Conservation (phyloP, 2,329 filamentous ascomycete species). For the Apiospora pterosperma region DNA sequence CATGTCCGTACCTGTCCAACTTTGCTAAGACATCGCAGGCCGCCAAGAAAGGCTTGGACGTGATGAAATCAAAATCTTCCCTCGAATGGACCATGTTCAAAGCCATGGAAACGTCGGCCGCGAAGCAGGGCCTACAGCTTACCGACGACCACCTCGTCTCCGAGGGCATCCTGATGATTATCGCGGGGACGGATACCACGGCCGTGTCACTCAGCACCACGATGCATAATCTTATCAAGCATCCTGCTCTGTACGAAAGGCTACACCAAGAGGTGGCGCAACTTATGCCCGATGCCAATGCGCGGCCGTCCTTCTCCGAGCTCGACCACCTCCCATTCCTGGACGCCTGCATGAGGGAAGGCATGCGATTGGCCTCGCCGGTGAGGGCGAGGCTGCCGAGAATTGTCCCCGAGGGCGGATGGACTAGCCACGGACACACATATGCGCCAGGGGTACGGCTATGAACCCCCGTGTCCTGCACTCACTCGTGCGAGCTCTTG, state of each 20-base stretch:
- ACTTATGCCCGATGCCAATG: background rate
- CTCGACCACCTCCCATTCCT: background rate
- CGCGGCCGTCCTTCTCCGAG: background rate
- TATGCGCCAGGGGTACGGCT: background rate
- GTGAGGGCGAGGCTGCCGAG: background rate
- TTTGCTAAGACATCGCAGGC: background rate
- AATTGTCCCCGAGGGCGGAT: background rate
- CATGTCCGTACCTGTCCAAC: no score
- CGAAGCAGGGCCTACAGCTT: background rate
- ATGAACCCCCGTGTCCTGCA: no score
- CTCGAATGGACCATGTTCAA: background rate
- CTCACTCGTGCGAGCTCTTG: background rate
- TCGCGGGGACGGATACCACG: background rate
- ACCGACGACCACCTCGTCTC: background rate
- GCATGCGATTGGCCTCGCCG: background rate
- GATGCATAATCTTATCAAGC: background rate
- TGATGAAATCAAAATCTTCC: background rate
- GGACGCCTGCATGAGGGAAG: background rate
- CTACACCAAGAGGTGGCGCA: background rate
- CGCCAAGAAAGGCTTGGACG: background rate
- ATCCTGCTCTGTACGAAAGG: background rate
- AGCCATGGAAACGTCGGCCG: background rate
- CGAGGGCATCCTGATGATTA: background rate
- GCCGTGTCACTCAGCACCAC: background rate
- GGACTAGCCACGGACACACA: background rate